Conservation (phyloP, 345 rosid genomes). For the Gossypioides kirkii region DNA sequence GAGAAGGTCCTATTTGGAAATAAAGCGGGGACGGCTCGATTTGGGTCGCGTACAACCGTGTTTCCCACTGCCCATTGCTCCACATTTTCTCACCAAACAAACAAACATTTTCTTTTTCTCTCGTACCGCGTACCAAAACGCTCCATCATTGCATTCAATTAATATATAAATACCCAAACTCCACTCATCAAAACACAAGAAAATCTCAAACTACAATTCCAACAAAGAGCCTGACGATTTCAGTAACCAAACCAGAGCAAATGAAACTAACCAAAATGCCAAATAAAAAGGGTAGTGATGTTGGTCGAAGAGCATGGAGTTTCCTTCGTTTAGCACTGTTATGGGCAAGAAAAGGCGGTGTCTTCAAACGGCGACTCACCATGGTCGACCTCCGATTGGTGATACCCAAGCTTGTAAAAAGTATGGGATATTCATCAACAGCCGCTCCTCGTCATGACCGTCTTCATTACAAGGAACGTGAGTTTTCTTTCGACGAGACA, state of each 20-base stretch:
- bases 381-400: conserved; percentile 43
- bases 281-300: conserved; percentile 22
- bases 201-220: neutral
- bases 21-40: conserved; percentile 1
- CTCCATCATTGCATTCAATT: neutral
- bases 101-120: neutral
- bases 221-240: neutral
- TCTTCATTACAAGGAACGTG: conserved; percentile 43
- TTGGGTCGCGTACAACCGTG: conserved; percentile 23
- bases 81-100: conserved; percentile 6
- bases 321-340: conserved; percentile 48
- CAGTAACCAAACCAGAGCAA: neutral
- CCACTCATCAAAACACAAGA: neutral
- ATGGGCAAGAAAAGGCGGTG: conserved; percentile 69
- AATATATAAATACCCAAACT: neutral
- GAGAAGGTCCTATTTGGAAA: conserved; percentile 15
- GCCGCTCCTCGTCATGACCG: conserved; percentile 15
- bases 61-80: conserved; percentile 16
- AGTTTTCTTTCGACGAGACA: conserved; percentile 79
- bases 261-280: conserved; percentile 18
- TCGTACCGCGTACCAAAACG: neutral
- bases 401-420: conserved; percentile 43
- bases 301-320: conserved; percentile 40
- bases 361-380: conserved; percentile 44
- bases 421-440: conserved; percentile 24